These are phyloP conservation scores for Calonectria fujianensis DNA, from an alignment of 2,329 filamentous ascomycete species.

Conservation along the genomic window DNA sequence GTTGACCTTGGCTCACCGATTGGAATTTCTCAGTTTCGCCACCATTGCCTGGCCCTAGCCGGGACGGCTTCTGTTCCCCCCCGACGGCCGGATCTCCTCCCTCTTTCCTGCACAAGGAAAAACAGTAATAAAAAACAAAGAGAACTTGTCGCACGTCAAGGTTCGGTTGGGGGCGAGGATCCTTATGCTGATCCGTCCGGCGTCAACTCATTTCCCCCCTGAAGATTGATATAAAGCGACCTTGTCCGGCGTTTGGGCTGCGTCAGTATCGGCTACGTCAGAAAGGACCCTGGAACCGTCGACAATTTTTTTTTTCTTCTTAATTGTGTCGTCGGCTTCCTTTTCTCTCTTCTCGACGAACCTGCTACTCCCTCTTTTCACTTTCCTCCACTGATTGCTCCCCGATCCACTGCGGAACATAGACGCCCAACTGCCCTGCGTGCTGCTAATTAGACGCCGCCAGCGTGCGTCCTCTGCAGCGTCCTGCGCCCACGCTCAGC, in stretches of 20 bases:
- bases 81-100: constrained; percentile 31
- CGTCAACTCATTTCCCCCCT: constrained; percentile 39
- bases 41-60: constrained; percentile 40
- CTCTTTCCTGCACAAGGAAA: constrained; percentile 14
- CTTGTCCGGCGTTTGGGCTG: constrained; percentile 31
- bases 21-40: constrained; percentile 50
- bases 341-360: constrained; percentile 1
- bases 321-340: neutral
- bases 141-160: constrained; percentile 27
- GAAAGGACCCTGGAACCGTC: constrained; percentile 2
- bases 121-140: constrained; percentile 11
- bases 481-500: constrained; percentile 40
- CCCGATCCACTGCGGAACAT: constrained; percentile 23
- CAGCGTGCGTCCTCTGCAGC: constrained; percentile 23
- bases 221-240: constrained; percentile 32
- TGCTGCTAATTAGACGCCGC: constrained; percentile 33
- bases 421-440: constrained; percentile 31
- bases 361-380: neutral
- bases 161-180: constrained; percentile 33
- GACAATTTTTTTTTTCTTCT: constrained; percentile 14
- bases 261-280: constrained; percentile 2
- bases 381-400: constrained; percentile 2
- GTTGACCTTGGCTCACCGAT: constrained; percentile 49
- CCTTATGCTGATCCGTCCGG: constrained; percentile 37
- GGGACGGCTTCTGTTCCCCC: constrained; percentile 27